These are phyloP conservation scores for Hymenoscyphus fructigenus DNA, from an alignment of 2,329 filamentous ascomycete species.

Conservation along the genomic window DNA sequence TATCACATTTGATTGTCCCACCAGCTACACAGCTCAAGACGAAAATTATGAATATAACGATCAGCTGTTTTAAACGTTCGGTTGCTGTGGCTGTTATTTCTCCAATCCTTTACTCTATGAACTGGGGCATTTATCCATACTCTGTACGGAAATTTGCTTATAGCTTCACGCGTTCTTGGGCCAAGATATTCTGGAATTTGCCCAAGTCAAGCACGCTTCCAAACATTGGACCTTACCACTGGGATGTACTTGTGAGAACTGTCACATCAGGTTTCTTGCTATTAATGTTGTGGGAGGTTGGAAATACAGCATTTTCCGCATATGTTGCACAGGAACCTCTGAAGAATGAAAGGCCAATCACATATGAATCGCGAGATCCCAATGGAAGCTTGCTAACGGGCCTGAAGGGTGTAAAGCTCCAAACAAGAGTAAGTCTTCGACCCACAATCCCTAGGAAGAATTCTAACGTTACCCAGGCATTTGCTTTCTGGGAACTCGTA, in stretches of 20 bases:
- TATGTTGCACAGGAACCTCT: slow-evolving; percentile 79
- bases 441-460: neutral
- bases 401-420: slow-evolving; percentile 76
- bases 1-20: slow-evolving; percentile 39
- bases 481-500: slow-evolving; percentile 88
- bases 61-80: slow-evolving; percentile 34
- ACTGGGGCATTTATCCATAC: slow-evolving; percentile 59
- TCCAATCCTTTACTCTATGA: slow-evolving; percentile 41
- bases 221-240: slow-evolving; percentile 55
- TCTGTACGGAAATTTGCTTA: slow-evolving; percentile 65
- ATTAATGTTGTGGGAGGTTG: slow-evolving; percentile 71
- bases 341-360: slow-evolving; percentile 82
- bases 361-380: slow-evolving; percentile 81
- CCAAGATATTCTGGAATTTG: slow-evolving; percentile 73
- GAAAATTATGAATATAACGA: slow-evolving; percentile 37
- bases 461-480: slow-evolving; percentile 52
- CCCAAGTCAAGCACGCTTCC: slow-evolving; percentile 68
- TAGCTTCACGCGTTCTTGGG: slow-evolving; percentile 67
- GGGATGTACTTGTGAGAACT: slow-evolving; percentile 55
- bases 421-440: slow-evolving; percentile 59
- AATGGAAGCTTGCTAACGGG: slow-evolving; percentile 87
- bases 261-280: slow-evolving; percentile 65
- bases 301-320: slow-evolving; percentile 75
- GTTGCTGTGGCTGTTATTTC: slow-evolving; percentile 44
- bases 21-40: slow-evolving; percentile 40